phyloP scores from a whole-genome alignment of 768 basidiomycete genomes.

The Leccinum incarnatum region DNA sequence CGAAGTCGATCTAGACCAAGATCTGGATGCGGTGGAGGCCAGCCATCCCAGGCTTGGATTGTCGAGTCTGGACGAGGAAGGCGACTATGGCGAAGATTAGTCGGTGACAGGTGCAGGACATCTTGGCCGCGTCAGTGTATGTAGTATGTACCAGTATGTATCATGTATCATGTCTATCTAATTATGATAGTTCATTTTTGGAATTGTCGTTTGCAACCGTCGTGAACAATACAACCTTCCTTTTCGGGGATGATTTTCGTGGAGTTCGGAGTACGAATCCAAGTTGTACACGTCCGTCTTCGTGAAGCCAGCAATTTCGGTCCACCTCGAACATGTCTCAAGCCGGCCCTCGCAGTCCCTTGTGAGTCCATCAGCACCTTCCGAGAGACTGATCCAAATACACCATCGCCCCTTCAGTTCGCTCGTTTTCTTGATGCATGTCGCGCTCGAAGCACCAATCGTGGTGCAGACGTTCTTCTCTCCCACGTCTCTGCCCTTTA shows the following conservation, averaged over 20 bases:
- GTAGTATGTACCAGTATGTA: slow-evolving; percentile 3
- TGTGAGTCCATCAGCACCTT: slow-evolving; percentile 32
- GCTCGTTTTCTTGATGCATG: slow-evolving; percentile 71
- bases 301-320: neutral
- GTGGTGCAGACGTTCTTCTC: slow-evolving; percentile 74
- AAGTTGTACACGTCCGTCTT: neutral
- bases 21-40: slow-evolving; percentile 31
- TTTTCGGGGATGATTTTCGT: slow-evolving; percentile 27
- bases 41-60: slow-evolving; percentile 20
- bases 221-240: slow-evolving; percentile 6
- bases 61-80: slow-evolving; percentile 30
- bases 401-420: slow-evolving; percentile 39
- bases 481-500: slow-evolving; percentile 62
- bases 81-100: slow-evolving; percentile 32
- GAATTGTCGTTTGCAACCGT: neutral
- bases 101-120: neutral
- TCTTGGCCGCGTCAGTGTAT: slow-evolving; percentile 1
- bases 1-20: slow-evolving; percentile 28
- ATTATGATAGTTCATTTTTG: slow-evolving; percentile 2
- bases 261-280: slow-evolving; percentile 23
- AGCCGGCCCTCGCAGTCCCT: slow-evolving; percentile 34
- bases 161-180: slow-evolving; percentile 12
- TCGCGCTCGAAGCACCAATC: slow-evolving; percentile 75
- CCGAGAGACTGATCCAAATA: neutral
- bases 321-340: slow-evolving; percentile 16